Base-by-base conservation (phyloP, 129 eudicot genomes). In the Pittosporum tobira region DNA sequence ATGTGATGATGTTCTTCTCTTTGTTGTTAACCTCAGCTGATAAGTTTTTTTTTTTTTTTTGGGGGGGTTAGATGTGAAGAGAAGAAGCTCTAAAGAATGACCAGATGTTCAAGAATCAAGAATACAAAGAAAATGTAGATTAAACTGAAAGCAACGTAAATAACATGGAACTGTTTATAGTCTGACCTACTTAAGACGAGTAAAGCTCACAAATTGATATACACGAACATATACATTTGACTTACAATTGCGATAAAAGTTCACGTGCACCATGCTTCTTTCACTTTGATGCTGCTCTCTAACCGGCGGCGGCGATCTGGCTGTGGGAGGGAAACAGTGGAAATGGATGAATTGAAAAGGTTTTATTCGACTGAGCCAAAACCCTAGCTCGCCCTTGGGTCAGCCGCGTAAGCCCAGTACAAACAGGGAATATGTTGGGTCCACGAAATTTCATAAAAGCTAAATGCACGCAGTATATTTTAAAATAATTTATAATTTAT, bases 231-330 rank as follows among this genome's bases (percentile, higher is more conserved):
- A 11, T 14, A 60, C 15, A 26, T 9, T 3, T 18, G 19, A 29
- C 81, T 71, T 70, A 76, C 81, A 75, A 61, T 75, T 75, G 59
- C 81, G 72, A 57, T 75, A 75, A 31, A 75, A 59, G 25, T 56
- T 51, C 23, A 76, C 81, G 77, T 76, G 81, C 42, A 76, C 81
- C 81, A 76, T 76, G 25, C n/a, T 54, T 23, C 25, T 27, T 47
- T 40, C 16, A 60, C 66, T 54, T 16, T n/a, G 59, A 16, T 19
- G 42, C 44, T 7, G 44, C 15, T 12, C 18, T 46, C 59, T 12
- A 40, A 13, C 15, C 18, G 16, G 46, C 18, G 36, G 37, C 50
- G 68, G 61, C 43, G 48, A 61, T 61, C 53, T 3, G 26, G 31
- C 71, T 27, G 64, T 55, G 5, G 64, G 38, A 30, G 5, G n/a